A percentile compares a stretch with the other conserved stretches of the same genome.
Conservation (phyloP, 257 asterid genomes). For the Scutellaria galericulata region DNA sequence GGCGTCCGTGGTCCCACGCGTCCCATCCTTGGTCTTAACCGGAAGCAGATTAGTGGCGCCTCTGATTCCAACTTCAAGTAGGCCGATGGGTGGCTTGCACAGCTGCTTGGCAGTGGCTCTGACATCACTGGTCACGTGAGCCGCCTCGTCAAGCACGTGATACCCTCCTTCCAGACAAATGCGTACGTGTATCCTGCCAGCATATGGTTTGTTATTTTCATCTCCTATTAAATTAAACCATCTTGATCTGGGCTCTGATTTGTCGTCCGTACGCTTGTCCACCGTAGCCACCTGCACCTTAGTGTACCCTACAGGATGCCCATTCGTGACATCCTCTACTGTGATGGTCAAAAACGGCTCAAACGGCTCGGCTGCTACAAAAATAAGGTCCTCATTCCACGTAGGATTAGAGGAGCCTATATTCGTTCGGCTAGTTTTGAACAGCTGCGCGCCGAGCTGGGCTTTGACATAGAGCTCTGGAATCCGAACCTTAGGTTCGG, state of each 20-base stretch:
- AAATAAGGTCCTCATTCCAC: conserved; percentile 89
- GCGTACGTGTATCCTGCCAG: conserved; percentile 84
- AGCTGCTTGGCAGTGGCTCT: conserved; percentile 80
- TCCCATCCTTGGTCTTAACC: conserved; percentile 80
- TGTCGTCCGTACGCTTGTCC: conserved; percentile 79
- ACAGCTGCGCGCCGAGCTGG: conserved; percentile 85
- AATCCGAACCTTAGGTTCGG: conserved; percentile 67
- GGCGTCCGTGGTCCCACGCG: conserved; percentile 83
- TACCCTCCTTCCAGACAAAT: conserved; percentile 87
- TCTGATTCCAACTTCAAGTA: conserved; percentile 80
- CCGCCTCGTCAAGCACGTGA: conserved; percentile 96
- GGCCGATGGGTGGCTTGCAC: conserved; percentile 76
- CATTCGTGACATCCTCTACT: conserved; percentile 70
- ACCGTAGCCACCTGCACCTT: conserved; percentile 74
- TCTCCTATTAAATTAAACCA: conserved; percentile 76
- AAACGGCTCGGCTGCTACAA: conserved; percentile 96
- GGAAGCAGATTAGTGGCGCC: conserved; percentile 85
- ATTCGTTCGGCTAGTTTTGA: conserved; percentile 76
- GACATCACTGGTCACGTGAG: conserved; percentile 89
- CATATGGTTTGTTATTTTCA: conserved; percentile 56
- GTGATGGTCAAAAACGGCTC: conserved; percentile 80
- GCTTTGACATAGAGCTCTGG: conserved; percentile 82
- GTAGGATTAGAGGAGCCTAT: conserved; percentile 64
- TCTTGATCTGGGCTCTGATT: conserved; percentile 74
- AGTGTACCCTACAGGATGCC: conserved; percentile 61